Evolutionary conservation across 1,139 yeast species (phyloP).

Genomic region (Schwanniomyces etchellsii): DNA sequence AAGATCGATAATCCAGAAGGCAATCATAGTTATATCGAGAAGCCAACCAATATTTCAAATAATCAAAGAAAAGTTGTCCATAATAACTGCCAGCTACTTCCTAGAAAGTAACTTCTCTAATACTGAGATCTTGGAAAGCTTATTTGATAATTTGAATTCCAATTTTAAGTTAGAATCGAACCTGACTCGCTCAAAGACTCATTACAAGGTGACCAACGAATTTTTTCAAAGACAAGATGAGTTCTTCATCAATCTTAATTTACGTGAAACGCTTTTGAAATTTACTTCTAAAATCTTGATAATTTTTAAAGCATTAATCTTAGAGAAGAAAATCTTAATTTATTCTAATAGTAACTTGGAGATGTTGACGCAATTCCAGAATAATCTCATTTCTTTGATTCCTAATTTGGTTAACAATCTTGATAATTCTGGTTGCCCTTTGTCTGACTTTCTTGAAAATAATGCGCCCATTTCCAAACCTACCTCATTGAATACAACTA

Average conservation of each 20-base stretch:
- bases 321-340: conserved; percentile 65
- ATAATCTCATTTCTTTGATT: conserved; percentile 62
- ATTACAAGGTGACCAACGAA: conserved; percentile 1
- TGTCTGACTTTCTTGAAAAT: conserved; percentile 50
- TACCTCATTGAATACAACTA: conserved; percentile 70
- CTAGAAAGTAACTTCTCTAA: conserved; percentile 75
- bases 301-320: conserved; percentile 67
- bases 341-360: conserved; percentile 80
- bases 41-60: conserved; percentile 81
- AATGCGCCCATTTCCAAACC: conserved; percentile 51
- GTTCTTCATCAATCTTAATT: conserved; percentile 67
- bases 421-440: conserved; percentile 77
- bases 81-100: conserved; percentile 83
- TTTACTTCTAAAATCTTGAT: conserved; percentile 60
- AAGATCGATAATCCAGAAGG: conserved; percentile 85
- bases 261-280: conserved; percentile 58
- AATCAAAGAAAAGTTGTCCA: conserved; percentile 82
- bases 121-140: conserved; percentile 56
- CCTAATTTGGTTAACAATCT: conserved; percentile 73
- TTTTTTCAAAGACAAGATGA: conserved; percentile 27
- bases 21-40: conserved; percentile 80
- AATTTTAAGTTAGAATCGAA: conserved; percentile 24
- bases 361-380: conserved; percentile 71
- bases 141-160: conserved; percentile 65
- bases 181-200: conserved; percentile 10